Evolutionary conservation across 371 early-diverging fungal species (phyloP).

Genomic region (Rhizopus arrhizus): DNA sequence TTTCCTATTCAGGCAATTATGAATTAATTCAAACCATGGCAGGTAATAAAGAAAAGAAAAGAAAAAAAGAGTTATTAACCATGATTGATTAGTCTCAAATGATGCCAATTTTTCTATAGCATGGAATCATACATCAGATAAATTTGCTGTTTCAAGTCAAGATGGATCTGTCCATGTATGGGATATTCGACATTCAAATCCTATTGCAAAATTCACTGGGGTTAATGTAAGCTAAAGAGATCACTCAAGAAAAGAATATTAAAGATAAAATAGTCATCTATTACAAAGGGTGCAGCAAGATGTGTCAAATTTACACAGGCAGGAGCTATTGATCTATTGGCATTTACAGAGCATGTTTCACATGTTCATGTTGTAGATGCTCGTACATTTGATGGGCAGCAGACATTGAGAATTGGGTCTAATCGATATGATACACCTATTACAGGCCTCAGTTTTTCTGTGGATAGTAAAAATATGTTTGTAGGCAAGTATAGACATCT

Average conservation of each 20-base stretch:
- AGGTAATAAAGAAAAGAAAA: conserved; percentile 35
- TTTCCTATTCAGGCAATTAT: conserved; percentile 64
- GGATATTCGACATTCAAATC: conserved; percentile 45
- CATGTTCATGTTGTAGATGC: conserved; percentile 87
- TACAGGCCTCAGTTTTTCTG: conserved; percentile 76
- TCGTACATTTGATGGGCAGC: conserved; percentile 75
- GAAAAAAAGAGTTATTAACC: not conserved
- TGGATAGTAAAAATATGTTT: conserved; percentile 76
- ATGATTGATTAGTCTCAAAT: conserved; percentile 21
- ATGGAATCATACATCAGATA: conserved; percentile 75
- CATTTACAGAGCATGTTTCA: conserved; percentile 85
- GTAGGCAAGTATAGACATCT: conserved; percentile 61
- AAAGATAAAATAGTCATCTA: conserved; percentile 40
- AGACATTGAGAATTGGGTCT: conserved; percentile 63
- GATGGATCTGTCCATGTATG: conserved; percentile 85
- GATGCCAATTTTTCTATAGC: conserved; percentile 44
- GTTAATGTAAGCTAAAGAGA: conserved; percentile 35
- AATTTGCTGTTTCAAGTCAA: conserved; percentile 82
- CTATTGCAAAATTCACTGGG: conserved; percentile 51
- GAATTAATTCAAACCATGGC: conserved; percentile 67
- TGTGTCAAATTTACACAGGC: conserved; percentile 84
- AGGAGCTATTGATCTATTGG: conserved; percentile 79
- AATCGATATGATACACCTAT: conserved; percentile 72
- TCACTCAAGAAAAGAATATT: not conserved
- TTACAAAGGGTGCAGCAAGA: conserved; percentile 80